Evolutionary conservation across 768 basidiomycete species (phyloP).

Genomic region (Infundibulicybe gibba): DNA sequence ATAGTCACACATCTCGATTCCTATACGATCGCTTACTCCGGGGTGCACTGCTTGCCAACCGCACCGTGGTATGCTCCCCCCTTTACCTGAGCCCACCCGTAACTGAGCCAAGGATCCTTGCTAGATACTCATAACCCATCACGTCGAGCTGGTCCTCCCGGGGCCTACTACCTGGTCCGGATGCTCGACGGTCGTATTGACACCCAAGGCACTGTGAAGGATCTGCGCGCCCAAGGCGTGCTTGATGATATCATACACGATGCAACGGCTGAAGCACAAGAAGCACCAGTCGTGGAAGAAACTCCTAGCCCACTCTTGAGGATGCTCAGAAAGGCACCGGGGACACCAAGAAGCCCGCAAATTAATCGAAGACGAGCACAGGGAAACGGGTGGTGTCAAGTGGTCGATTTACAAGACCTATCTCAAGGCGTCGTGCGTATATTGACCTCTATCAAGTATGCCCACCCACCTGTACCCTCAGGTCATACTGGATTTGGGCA

Average conservation of each 20-base stretch:
- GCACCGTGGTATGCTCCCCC: conserved; percentile 52
- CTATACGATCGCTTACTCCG: conserved; percentile 61
- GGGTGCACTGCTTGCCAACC: conserved; percentile 60
- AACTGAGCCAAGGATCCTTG: neutral
- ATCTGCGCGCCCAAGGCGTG: conserved; percentile 56
- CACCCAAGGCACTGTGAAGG: conserved; percentile 60
- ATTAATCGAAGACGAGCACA: conserved; percentile 76
- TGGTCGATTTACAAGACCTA: conserved; percentile 71
- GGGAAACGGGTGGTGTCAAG: conserved; percentile 79
- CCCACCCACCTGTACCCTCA: conserved; percentile 12
- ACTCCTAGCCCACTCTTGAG: conserved; percentile 5
- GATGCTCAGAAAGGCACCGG: conserved; percentile 18
- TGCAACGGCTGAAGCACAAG: conserved; percentile 40
- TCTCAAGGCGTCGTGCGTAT: conserved; percentile 63
- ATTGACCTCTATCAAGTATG: neutral
- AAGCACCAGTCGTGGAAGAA: conserved; percentile 19
- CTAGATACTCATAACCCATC: conserved; percentile 72
- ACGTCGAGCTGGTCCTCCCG: conserved; percentile 78
- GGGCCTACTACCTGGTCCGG: conserved; percentile 64
- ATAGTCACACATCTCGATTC: conserved; percentile 64
- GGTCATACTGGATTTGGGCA: conserved; percentile 67
- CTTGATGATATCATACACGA: conserved; percentile 57
- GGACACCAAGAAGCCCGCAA: conserved; percentile 63
- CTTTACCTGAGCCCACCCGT: neutral
- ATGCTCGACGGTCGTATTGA: conserved; percentile 80